Percentiles rank a stretch among this genome's conserved stretches.
phyloP scores from a whole-genome alignment of 352 stramenopile genomes.

The Aphanomyces cochlioides region DNA sequence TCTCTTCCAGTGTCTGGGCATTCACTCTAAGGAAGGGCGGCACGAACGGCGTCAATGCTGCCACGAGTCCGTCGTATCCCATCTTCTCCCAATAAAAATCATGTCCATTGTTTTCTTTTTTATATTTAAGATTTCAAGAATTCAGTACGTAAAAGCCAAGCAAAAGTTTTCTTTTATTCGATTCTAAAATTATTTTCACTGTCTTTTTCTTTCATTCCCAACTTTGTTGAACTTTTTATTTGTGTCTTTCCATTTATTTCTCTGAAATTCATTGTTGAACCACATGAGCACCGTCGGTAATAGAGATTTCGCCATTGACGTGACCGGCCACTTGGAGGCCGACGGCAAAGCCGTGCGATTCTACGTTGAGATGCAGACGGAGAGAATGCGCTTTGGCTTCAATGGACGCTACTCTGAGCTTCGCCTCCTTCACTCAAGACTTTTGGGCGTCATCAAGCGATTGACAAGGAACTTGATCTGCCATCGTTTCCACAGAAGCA shows the following conservation, averaged over 20 bases:
- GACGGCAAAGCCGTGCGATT: constrained; percentile 22
- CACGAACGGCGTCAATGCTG: constrained; percentile 81
- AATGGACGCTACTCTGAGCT: constrained; percentile 29
- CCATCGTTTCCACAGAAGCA: constrained; percentile 28
- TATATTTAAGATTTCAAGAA: not conserved
- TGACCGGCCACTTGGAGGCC: constrained; percentile 24
- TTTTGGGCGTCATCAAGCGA: not conserved
- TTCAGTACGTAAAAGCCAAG: not conserved
- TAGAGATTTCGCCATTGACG: too few relatives aligned
- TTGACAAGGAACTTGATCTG: constrained; percentile 1
- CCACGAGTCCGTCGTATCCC: constrained; percentile 32
- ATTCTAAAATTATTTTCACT: not conserved
- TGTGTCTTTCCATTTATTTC: too few relatives aligned
- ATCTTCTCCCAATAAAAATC: constrained; percentile 6
- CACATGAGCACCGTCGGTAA: not conserved
- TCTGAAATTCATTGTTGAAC: too few relatives aligned
- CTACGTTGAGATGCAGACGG: constrained; percentile 28
- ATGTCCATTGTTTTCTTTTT: not conserved
- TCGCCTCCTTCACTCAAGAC: constrained; percentile 1
- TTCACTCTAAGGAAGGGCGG: constrained; percentile 76
- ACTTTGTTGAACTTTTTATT: too few relatives aligned
- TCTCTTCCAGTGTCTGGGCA: constrained; percentile 54
- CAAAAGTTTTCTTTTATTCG: not conserved
- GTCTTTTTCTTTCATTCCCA: too few relatives aligned
- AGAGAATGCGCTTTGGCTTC: constrained; percentile 22